Evolutionary conservation across 768 basidiomycete genomes (phyloP).

Genomic region (Suillus fuscotomentosus): DNA sequence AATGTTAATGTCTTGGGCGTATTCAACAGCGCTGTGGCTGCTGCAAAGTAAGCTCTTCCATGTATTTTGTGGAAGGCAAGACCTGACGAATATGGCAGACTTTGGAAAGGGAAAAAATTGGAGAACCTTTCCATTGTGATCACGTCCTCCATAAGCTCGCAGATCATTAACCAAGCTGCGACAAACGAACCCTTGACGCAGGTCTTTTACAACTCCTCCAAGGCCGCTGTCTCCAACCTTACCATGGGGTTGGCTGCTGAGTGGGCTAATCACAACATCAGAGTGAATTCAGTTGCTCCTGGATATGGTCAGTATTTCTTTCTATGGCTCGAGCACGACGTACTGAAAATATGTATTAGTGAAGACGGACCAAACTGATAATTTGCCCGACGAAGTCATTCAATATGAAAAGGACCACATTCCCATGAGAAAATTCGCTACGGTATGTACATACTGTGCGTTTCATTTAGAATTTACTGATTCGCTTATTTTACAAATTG

Average conservation of each 20-base stretch:
- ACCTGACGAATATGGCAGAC: slow-evolving; percentile 24
- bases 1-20: slow-evolving; percentile 65
- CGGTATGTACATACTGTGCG: neutral
- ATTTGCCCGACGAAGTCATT: slow-evolving; percentile 49
- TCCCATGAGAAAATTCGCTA: slow-evolving; percentile 55
- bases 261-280: slow-evolving; percentile 54
- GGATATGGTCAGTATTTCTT: slow-evolving; percentile 33
- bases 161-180: slow-evolving; percentile 55
- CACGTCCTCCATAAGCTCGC: slow-evolving; percentile 64
- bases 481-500: neutral
- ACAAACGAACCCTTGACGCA: slow-evolving; percentile 50
- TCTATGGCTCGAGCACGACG: neutral
- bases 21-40: slow-evolving; percentile 60
- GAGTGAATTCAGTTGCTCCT: slow-evolving; percentile 61
- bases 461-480: neutral
- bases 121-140: slow-evolving; percentile 57
- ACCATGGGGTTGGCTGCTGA: slow-evolving; percentile 62
- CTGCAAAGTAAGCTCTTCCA: slow-evolving; percentile 43
- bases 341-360: slow-evolving; percentile 31
- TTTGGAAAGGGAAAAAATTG: slow-evolving; percentile 40
- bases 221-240: slow-evolving; percentile 66
- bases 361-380: slow-evolving; percentile 54
- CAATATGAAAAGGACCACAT: slow-evolving; percentile 49
- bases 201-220: slow-evolving; percentile 56
- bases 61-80: rapidly evolving